Evolutionary conservation across 192 early-diverging fungal species (phyloP), one percentile per base, ranked within the genome.

Genomic region (Chytriomyces confervae): DNA sequence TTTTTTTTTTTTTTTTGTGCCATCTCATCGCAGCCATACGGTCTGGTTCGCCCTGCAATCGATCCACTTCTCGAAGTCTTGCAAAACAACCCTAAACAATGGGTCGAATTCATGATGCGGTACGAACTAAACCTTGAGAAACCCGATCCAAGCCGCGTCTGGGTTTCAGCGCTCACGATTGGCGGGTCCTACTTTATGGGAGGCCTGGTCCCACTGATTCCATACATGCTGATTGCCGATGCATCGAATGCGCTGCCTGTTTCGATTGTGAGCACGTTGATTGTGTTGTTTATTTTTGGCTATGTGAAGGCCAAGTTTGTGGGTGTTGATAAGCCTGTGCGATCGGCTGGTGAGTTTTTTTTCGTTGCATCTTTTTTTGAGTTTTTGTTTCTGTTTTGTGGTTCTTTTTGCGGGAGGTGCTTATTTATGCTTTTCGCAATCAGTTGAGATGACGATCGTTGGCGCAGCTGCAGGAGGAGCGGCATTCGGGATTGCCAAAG

Each of bases 101-200:
- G 87, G 84, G 87, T 92, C 46, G 89, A 92, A 62, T 92, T 92
- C 66, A 92, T 92, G 91, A 92, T 92, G 91, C 84, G 88, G 69
- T 91, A 91, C 77, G 91, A 92, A 80, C 74, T 92, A 43, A 81
- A 81, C 51, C 79, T 91, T 36, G 89, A 91, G 66, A 86, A 81
- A 67, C 91, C 91, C 16, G 82, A 87, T 69, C 75, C 84, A 20
- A 80, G 79, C 63, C 83, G 89, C 10, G 79, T 85, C 20, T 87
- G 86, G 84, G 87, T 88, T 43, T 85, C 84, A 47, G 90, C 88
- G 0, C 57, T 87, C 8, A 91, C 91, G 2, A 90, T 91, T 69
- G 91, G 91, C 5, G 6, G 82, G 1, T 83, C 87, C 0, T 91
- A 91, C 80, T 85, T 91, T 76, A 63, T 79, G 8, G 91, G 91